Base-by-base conservation (phyloP, 805 yeast genomes). In the Saccharomycopsis sp. region DNA sequence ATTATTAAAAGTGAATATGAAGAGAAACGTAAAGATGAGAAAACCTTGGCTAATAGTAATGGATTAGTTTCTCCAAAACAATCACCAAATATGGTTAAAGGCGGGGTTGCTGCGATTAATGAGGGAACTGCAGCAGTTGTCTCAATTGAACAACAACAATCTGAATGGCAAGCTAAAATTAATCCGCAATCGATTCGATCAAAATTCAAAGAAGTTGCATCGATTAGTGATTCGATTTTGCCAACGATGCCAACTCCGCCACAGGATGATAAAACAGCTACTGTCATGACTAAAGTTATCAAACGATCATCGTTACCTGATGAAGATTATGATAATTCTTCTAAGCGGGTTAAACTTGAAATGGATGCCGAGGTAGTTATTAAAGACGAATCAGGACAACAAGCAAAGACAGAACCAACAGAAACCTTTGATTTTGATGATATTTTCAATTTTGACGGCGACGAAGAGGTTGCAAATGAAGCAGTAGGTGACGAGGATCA, bases 231-330 rank as follows among this genome's bases (percentile, higher is more conserved):
- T 14, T 34, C 37, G 5, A 13, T 47, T 6, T 38, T 47, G n/a
- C 46, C 53, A 4, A 48, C 48, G 13, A 48, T 48, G 44, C 51
- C 51, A 28, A 50, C 53, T 6, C 53, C 53, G 2, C 53, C 53
- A 2, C 48, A 44, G 27, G 53, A 50, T 33, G 42, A 43, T 7
- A 49, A 49, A 38, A 23, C 40, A 37, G 40, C 21, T 9, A 40
- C 11, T 29, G 13, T 13, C 7, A 14, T 20, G 13, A 44, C 35
- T 21, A 29, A 16, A 11, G 26, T 16, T 22, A 21, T 14, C 2
- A 41, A 38, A 38, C 22, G 49, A 13, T 22, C 34, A n/a, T 9
- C 34, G 14, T 19, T 36, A 13, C 38, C 21, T 16, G 27, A 24
- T 19, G 42, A 32, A 17, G 35, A 31, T 8, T 31, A 14, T 17